Evolutionary conservation across 2,329 filamentous ascomycete species (phyloP), one percentile per base, ranked within the genome.

Genomic region (Trichoderma koningiopsis): DNA sequence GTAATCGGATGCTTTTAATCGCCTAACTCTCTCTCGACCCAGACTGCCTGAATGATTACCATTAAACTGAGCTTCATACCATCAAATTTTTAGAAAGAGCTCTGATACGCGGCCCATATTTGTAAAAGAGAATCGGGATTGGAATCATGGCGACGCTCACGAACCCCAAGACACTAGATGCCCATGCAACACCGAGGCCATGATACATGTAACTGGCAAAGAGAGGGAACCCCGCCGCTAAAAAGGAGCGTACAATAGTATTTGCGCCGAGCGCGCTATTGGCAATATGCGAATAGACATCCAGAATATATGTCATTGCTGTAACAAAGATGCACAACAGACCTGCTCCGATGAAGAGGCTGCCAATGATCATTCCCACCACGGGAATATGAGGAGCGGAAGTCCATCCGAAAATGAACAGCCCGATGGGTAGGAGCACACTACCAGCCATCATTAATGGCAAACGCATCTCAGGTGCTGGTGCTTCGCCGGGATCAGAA

Each of bases 171-270:
- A 73, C 49, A 4, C 63, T 71, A 11, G 60, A 69, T n/a, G 73
- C 72, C 72, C 72, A 74, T 10, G 71, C 67, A 5, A 73, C 68
- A 2, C 72, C 73, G 1, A 73, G 68, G 1, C 29, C 33, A 0
- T 33, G 13, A 14, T 72, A 74, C 71, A 73, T 73, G 37, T 59
- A 67, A 3, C 47, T 43, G 8, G 73, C 70, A 7, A 71, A 70
- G 1, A 73, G 27, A 0, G 72, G 71, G 8, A 73, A 40, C 0
- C 86, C 88, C 0, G 88, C 89, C 16, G 89, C 91, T 71, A 92
- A 90, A 4, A 88, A 78, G 1, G 87, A 90, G 62, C 77, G 76
- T 53, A 78, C 70, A 57, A 79, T 75, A 1, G 76, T 76, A 22
- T 76, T 78, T 10, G 76, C 77, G 4, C 77, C 77, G 11, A 78